Base-by-base conservation (phyloP, 306 rosid genomes). In the Glycine soja region DNA sequence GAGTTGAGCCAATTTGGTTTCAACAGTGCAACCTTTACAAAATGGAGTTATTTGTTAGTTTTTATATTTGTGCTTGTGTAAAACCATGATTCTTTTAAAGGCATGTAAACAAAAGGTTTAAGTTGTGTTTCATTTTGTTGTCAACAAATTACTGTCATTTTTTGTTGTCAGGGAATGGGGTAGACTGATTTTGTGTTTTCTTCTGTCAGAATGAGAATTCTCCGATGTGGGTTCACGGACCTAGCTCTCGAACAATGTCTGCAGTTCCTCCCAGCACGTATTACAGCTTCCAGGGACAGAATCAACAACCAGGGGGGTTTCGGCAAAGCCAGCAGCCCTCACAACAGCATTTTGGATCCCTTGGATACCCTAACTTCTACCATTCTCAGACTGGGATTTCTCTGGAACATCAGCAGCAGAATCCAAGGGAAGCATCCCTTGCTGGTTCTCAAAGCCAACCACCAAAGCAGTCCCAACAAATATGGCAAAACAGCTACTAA, bases 401-500 rank as follows among this genome's bases (percentile, higher is more conserved):
- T 43, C 85, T 89, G 62, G 99, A 96, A 54, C 97, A 90, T 61
- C 97, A 90, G 84, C 98, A 90, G 85, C 99, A 92, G 85, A 92
- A 90, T 73, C 87, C 91, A 0, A 87, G 97, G 88, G 99, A 96
- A 69, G 87, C 86, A 43, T 87, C 98, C 66, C 91, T 89, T 8
- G 90, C 85, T 18, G 89, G 96, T 32, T 84, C 98, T 48, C 99
- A 95, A 77, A 90, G 84, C 80, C 99, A 92, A 75, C 90, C 85
- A 12, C 88, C 97, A 0, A 96, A 96, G 91, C 99, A 93, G 89
- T 90, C 98, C 75, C 99, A 92, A 79, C 98, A 93, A 76, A 42
- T 96, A 80, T 96, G 99, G 99, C 99, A 93, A 79, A 92, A 93
- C 93, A 89, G 86, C 90, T 96, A 96, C 92, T 96, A 90, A 90